Evolutionary conservation across 1,284 basidiomycete genomes (phyloP).

Genomic region (Leccinum variabile): DNA sequence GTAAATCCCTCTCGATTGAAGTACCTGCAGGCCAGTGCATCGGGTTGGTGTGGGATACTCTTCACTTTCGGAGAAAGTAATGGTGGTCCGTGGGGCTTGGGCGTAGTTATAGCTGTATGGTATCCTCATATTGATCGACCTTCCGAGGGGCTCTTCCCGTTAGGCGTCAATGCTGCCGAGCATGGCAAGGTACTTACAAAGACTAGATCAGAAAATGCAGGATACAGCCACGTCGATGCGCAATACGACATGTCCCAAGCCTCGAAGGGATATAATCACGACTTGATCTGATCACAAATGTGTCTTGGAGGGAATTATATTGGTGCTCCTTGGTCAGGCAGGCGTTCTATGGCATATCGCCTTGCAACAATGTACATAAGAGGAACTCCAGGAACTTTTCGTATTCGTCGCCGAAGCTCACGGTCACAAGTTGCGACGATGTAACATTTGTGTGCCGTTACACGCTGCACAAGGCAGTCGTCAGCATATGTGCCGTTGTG

Average conservation of each 20-base stretch:
- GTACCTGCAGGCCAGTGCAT: not conserved
- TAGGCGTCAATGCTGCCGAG: not conserved
- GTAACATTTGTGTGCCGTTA: constrained; percentile 94
- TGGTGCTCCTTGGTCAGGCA: constrained; percentile 91
- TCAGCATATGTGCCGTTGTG: constrained; percentile 98
- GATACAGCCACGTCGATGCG: constrained; percentile 1
- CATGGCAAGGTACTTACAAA: not conserved
- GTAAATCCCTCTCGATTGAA: not conserved
- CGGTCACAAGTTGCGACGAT: constrained; percentile 98
- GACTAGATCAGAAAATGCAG: not conserved
- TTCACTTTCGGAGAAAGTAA: constrained; percentile 1
- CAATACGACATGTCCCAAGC: not conserved
- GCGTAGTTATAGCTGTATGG: not conserved
- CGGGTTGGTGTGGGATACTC: constrained; percentile 6
- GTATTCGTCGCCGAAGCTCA: constrained; percentile 87
- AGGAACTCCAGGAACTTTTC: constrained; percentile 93
- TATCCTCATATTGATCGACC: not conserved
- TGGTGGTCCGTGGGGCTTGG: not conserved
- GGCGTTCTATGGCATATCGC: constrained; percentile 88
- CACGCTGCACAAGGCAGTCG: constrained; percentile 95
- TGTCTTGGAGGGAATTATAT: constrained; percentile 14
- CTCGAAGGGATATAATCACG: constrained; percentile 1
- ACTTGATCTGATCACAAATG: not conserved
- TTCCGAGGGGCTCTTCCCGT: not conserved
- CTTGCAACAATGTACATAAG: constrained; percentile 94